Evolutionary conservation across 805 yeast species (phyloP), one percentile per base, ranked within the genome.

Genomic region (Yamadazyma phyllophila): DNA sequence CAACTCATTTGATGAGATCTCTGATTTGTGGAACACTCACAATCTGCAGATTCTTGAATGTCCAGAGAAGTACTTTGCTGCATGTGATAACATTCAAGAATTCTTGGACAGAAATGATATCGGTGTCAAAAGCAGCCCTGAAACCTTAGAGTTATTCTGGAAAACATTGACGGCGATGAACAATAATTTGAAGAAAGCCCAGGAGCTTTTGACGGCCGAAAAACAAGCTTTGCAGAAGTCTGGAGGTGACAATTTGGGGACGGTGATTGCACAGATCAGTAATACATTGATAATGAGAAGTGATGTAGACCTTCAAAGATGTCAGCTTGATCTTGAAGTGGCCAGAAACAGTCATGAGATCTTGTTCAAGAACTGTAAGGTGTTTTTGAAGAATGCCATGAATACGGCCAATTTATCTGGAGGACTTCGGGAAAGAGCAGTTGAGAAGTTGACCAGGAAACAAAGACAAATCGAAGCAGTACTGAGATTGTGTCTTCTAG

Each of bases 241-340:
- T 4, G 57, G 57, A 1, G 47, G 42, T 5, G 59, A 58, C 26
- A 70, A 67, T 2, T 37, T 64, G 29, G 73, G 75, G 1, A 48
- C 59, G 1, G 43, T 67, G 14, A 57, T 65, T 26, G 55, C 65
- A 10, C 74, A 73, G 46, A 47, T 76, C 2, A 63, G 76, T 48
- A 65, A 72, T 7, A 60, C 78, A 1, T 53, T 70, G 27, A 72
- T 77, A n/a, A 79, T 76, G 27, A 62, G 83, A 40, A 71, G 80
- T 1, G 83, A 79, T 53, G 66, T 78, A 3, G 82, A 77, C 44
- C 53, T 76, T 10, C 81, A 77, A 54, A 61, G 82, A 45, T 61
- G 73, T n/a, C 68, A 64, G 37, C 27, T 75, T 3, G 41, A 55
- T 0, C 58, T 57, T 13, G 65, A 62, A 8, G 57, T 62, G 17